phyloP scores from a whole-genome alignment of 768 basidiomycete genomes.

The Amanita jacksonii region DNA sequence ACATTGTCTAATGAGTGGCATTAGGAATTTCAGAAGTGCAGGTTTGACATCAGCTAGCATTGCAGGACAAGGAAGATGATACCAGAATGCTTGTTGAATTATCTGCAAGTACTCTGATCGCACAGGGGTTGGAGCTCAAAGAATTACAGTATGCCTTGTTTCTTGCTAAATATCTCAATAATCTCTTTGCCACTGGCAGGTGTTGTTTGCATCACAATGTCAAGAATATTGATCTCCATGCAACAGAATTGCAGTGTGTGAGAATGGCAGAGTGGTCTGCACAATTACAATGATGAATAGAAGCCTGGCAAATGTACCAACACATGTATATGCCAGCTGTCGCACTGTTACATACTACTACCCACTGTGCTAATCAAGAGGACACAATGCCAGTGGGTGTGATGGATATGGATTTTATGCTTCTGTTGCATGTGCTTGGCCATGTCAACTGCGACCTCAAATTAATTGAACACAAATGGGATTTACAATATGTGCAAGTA shows the following conservation, averaged over 20 bases:
- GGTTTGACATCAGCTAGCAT: slow-evolving; percentile 16
- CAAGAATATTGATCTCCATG: slow-evolving; percentile 12
- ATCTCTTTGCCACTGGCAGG: slow-evolving; percentile 5
- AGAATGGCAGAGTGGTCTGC: slow-evolving; percentile 19
- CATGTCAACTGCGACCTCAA: neutral
- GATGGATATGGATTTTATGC: slow-evolving; percentile 11
- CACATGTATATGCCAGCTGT: slow-evolving; percentile 19
- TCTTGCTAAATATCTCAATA: neutral
- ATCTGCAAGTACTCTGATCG: slow-evolving; percentile 18
- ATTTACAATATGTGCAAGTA: slow-evolving; percentile 21
- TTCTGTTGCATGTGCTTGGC: slow-evolving; percentile 13
- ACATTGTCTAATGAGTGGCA: neutral
- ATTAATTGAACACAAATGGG: slow-evolving; percentile 17
- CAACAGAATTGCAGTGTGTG: slow-evolving; percentile 20
- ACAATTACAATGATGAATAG: slow-evolving; percentile 15
- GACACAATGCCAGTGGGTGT: neutral
- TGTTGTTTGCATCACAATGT: slow-evolving; percentile 11
- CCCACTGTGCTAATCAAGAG: neutral
- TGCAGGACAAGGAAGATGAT: slow-evolving; percentile 13
- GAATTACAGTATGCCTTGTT: slow-evolving; percentile 21
- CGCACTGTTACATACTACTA: neutral
- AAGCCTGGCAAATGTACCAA: slow-evolving; percentile 20
- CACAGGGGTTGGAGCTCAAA: slow-evolving; percentile 23
- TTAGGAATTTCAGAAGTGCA: slow-evolving; percentile 11
- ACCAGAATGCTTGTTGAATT: slow-evolving; percentile 11